phyloP scores from a whole-genome alignment of 208 protist species.

The Leishmania arabica region DNA sequence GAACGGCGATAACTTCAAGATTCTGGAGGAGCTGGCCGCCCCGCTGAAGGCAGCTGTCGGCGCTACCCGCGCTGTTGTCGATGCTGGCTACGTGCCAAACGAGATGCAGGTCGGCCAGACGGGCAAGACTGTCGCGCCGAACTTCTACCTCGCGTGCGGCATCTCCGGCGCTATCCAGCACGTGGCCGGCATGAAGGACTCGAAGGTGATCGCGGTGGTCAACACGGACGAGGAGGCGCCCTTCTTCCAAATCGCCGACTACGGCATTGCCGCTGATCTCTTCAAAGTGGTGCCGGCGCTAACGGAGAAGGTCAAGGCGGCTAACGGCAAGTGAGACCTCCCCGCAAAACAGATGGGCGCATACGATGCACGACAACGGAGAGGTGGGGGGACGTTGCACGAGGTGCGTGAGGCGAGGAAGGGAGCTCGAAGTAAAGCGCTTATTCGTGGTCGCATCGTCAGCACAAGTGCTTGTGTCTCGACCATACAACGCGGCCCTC shows the following conservation, averaged over 20 bases:
- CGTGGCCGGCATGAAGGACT: slow-evolving; percentile 99
- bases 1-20: slow-evolving; percentile 97
- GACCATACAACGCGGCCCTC: no score
- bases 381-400: not conserved
- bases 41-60: slow-evolving; percentile 95
- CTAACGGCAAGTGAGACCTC: slow-evolving; percentile 27
- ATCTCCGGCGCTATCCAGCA: slow-evolving; percentile 97
- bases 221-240: slow-evolving; percentile 98
- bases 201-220: slow-evolving; percentile 96
- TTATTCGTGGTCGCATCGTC: not conserved
- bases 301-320: slow-evolving; percentile 81
- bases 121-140: slow-evolving; percentile 98
- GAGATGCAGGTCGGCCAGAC: slow-evolving; percentile 98
- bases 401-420: not conserved
- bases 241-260: slow-evolving; percentile 98
- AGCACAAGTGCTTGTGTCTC: not conserved
- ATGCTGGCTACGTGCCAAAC: slow-evolving; percentile 92
- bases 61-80: slow-evolving; percentile 98
- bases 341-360: not conserved
- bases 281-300: slow-evolving; percentile 96
- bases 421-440: not conserved
- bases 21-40: slow-evolving; percentile 95
- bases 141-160: slow-evolving; percentile 98
- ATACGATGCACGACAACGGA: not conserved
- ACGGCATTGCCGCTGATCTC: slow-evolving; percentile 97